Base-by-base conservation (phyloP, 164 flowering plant species). In the Vitis riparia region DNA sequence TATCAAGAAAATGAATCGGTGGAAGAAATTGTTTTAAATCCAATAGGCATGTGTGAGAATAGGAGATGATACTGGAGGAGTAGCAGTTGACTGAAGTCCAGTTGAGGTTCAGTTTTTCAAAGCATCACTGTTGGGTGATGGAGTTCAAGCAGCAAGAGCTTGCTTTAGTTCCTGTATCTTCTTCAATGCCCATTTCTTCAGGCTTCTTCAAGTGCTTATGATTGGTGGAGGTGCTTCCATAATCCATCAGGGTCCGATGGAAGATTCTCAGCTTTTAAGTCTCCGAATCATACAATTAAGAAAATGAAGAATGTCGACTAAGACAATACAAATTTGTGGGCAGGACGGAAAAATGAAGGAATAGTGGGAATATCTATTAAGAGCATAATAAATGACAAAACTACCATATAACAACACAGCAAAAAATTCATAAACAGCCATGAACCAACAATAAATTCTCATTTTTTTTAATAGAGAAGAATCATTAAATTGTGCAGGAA, bases 101-200 rank as follows among this genome's bases (percentile, higher is more conserved):
- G 86, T 60, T n/a, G 84, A 67, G 11, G 66, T 71, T 63, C 79
- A 80, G 69, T 59, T 74, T 69, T 71, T 87, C 7, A 75, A 75
- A 76, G 76, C 66, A 68, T 85, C 87, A 65, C 62, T 84, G 55
- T 66, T 85, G 15, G 91, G 91, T 62, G 94, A 88, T n/a, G 91
- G 83, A 67, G 82, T 78, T 79, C 78, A 81, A 27, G 92, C 79
- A 69, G 89, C 85, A 73, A 91, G 77, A 72, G 91, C 80, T 69
- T 86, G 91, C 81, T 92, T 96, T 60, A 96, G 87, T 71, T 96
- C 99, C 76, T 92, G 97, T 74, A 96, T 82, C 78, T 93, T 93
- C 98, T 82, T 96, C 99, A 67, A 96, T 81, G 27, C 99, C 99
- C 99, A 93, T 96, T 78, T 96, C 99, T 74, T 91, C 99, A 65